Base-by-base conservation (phyloP, 2,329 filamentous ascomycete genomes). In the Penicillium sclerotigenum region DNA sequence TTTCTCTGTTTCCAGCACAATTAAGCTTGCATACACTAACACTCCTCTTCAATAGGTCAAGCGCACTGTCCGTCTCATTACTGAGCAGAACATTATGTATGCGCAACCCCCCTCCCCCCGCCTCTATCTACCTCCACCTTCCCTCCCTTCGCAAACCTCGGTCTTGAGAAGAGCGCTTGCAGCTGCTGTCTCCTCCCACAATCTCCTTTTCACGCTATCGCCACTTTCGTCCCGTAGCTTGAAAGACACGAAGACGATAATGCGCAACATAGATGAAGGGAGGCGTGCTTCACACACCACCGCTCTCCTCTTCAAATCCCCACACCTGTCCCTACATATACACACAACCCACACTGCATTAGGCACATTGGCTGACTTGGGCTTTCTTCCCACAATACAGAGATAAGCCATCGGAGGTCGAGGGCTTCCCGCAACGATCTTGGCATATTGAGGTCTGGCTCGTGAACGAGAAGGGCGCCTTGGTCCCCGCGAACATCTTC, bases 361-460 rank as follows among this genome's bases (percentile, higher is more conserved):
- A 16, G 13, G 20, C 5, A 22, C 28, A 42, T 47, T 16, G 29
- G 47, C 59, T 62, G 38, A 62, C 53, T 24, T 20, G 34, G 20
- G 2, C 8, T 24, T 45, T 54, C 42, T 41, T 51, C 20, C 20
- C 26, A n/a, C 10, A 20, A 34, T 68, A 71, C 70, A 91, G 88
- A 70, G 85, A 90, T 69, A 91, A 92, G 72, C 86, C 89, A 20
- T 88, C 90, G 14, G 88, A 88, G 37, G 83, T 91, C 62, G 89
- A 92, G 67, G 91, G 91, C 3, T 96, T 92, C 69, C 94, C 94
- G 11, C 92, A 97, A 85, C 88, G 94, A 73, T 81, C 85, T 76
- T 99, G 94, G 94, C 91, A 84, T 64, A 89, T 97, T 72, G 87
- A 89, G 75, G 81, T 99, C 65, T 90, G 85, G 76, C 75, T 97